Conservation (phyloP, 2,329 filamentous ascomycete genomes). For the Harringtonia lauricola region DNA sequence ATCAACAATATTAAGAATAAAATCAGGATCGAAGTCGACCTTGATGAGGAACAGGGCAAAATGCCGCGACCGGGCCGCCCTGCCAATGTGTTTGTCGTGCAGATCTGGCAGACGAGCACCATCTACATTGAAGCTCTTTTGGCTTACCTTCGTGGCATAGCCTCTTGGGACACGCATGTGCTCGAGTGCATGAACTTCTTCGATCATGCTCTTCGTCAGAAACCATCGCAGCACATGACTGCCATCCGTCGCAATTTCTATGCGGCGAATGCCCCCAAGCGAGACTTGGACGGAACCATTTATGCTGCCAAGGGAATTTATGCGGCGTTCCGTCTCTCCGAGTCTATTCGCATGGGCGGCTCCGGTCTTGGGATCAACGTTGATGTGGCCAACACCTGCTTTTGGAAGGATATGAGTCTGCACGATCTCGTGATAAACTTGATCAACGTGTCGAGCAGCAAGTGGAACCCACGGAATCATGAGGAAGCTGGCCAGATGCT, state of each 20-base stretch:
- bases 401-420: slow-evolving; percentile 50
- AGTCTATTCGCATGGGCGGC: slow-evolving; percentile 34
- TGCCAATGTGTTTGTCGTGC: slow-evolving; percentile 45
- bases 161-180: slow-evolving; percentile 52
- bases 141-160: slow-evolving; percentile 51
- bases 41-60: slow-evolving; percentile 51
- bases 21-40: slow-evolving; percentile 51
- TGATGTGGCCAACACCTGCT: slow-evolving; percentile 84
- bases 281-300: slow-evolving; percentile 40
- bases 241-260: slow-evolving; percentile 81
- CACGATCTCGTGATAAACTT: slow-evolving; percentile 23
- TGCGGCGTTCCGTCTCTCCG: slow-evolving; percentile 67
- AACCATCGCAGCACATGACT: slow-evolving; percentile 56
- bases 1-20: slow-evolving; percentile 28
- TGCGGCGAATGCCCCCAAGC: slow-evolving; percentile 34
- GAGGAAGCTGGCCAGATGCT: slow-evolving; percentile 20
- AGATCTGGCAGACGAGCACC: slow-evolving; percentile 51
- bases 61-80: slow-evolving; percentile 19
- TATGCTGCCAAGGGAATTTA: slow-evolving; percentile 86
- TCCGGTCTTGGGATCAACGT: slow-evolving; percentile 71
- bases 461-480: slow-evolving; percentile 13
- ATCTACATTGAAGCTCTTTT: slow-evolving; percentile 58
- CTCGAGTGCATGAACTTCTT: slow-evolving; percentile 78
- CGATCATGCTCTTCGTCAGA: slow-evolving; percentile 77
- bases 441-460: slow-evolving; percentile 14